Percentiles rank a stretch among this genome's conserved stretches.
These are phyloP conservation scores for Uncinocarpus reesii DNA, from an alignment of 2,329 filamentous ascomycete genomes.

Conservation along the genomic window DNA sequence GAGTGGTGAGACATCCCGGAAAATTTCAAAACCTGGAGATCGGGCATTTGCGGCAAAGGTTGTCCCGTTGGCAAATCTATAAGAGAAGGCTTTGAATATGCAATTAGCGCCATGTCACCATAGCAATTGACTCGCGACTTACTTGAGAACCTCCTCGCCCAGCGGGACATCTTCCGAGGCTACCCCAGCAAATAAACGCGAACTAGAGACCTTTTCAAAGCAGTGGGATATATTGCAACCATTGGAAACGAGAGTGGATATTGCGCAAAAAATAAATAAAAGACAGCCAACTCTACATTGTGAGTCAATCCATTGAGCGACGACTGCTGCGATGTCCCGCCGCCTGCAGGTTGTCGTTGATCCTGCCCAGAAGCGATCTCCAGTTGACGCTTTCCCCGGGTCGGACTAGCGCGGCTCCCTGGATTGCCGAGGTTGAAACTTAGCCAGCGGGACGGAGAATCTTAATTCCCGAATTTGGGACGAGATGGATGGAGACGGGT, in stretches of 20 bases:
- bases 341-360: slow-evolving; percentile 22
- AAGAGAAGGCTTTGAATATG: slow-evolving; percentile 8
- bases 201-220: background rate
- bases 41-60: slow-evolving; percentile 15
- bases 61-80: slow-evolving; percentile 9
- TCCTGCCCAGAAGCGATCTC: slow-evolving; percentile 5
- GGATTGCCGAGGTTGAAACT: background rate
- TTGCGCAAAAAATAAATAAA: background rate
- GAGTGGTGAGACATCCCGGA: slow-evolving; percentile 63
- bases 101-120: slow-evolving; percentile 16
- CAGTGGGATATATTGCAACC: background rate
- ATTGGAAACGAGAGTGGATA: background rate
- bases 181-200: background rate
- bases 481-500: background rate
- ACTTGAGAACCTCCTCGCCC: slow-evolving; percentile 20
- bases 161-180: slow-evolving; percentile 23
- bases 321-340: slow-evolving; percentile 17
- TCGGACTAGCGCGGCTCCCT: background rate
- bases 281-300: slow-evolving; percentile 1
- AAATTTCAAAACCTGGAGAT: slow-evolving; percentile 41
- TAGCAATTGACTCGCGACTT: slow-evolving; percentile 14
- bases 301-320: slow-evolving; percentile 11
- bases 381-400: background rate
- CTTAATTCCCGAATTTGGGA: slow-evolving; percentile 3
- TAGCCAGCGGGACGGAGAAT: slow-evolving; percentile 5